phyloP scores from a whole-genome alignment of 306 rosid species.

The Sicyos edulis region DNA sequence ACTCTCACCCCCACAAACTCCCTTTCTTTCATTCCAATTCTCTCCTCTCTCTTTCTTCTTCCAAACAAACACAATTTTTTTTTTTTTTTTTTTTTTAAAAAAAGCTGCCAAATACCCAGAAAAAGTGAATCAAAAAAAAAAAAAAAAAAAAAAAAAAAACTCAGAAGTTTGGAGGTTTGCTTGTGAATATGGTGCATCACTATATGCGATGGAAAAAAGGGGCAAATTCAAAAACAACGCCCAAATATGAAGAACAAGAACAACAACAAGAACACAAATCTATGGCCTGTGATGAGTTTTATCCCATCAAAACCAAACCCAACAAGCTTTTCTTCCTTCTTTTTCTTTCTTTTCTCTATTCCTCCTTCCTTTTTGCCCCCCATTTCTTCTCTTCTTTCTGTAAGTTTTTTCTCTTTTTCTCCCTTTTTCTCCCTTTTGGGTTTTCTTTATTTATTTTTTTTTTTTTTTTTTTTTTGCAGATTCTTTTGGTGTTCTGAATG shows the following conservation, averaged over 20 bases:
- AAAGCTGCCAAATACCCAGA: background rate
- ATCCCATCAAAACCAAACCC: constrained; percentile 49
- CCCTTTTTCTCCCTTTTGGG: background rate
- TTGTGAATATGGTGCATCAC: constrained; percentile 46
- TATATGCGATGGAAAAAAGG: constrained; percentile 36
- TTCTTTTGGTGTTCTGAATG: constrained; percentile 36
- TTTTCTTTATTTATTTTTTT: constrained; percentile 13
- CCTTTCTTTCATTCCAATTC: background rate
- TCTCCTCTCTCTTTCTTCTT: background rate
- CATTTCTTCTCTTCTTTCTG: constrained; percentile 40
- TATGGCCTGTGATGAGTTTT: constrained; percentile 36
- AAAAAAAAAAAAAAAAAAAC: background rate
- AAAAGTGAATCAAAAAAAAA: background rate
- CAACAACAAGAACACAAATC: constrained; percentile 27
- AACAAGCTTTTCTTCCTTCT: constrained; percentile 48
- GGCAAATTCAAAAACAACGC: background rate
- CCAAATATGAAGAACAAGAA: background rate
- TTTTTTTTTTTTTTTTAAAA: no score
- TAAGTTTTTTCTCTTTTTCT: background rate
- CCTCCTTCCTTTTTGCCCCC: constrained; percentile 42
- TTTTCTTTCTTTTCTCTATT: constrained; percentile 53
- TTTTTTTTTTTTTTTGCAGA: constrained; percentile 30
- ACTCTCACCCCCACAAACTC: constrained; percentile 2
- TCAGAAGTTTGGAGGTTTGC: constrained; percentile 18
- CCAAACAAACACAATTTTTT: no score